Conservation (phyloP, 805 yeast species). For the Yarrowia bubula region DNA sequence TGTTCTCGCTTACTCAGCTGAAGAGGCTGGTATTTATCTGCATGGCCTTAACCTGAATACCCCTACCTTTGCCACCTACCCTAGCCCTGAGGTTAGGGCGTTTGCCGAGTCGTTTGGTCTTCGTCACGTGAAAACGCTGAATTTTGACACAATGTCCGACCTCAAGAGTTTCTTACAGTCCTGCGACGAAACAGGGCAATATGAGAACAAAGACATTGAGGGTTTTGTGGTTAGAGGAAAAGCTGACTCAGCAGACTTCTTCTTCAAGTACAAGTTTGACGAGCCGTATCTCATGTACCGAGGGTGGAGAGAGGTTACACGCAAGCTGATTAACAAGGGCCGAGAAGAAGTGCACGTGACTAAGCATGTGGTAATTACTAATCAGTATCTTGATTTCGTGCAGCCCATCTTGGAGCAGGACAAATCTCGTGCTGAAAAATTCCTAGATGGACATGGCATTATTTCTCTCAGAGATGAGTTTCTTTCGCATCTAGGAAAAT, state of each 20-base stretch:
- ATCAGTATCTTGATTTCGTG: constrained; percentile 66
- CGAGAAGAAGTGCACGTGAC: constrained; percentile 33
- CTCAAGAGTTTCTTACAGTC: constrained; percentile 54
- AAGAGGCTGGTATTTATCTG: constrained; percentile 75
- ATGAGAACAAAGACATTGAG: constrained; percentile 71
- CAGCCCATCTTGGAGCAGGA: constrained; percentile 53
- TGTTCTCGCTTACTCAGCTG: constrained; percentile 66
- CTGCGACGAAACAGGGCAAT: constrained; percentile 65
- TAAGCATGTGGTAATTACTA: constrained; percentile 39
- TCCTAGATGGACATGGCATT: constrained; percentile 62
- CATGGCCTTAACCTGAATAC: constrained; percentile 83
- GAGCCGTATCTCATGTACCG: constrained; percentile 92
- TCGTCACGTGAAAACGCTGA: constrained; percentile 45
- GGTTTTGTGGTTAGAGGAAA: constrained; percentile 88
- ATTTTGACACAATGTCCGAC: constrained; percentile 42
- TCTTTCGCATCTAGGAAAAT: constrained; percentile 50
- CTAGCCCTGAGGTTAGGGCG: constrained; percentile 55
- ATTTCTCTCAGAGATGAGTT: constrained; percentile 69
- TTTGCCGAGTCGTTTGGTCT: constrained; percentile 75
- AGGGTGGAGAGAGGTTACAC: constrained; percentile 85
- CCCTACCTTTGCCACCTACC: constrained; percentile 60
- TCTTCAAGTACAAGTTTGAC: constrained; percentile 91
- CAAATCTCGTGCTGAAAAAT: constrained; percentile 48
- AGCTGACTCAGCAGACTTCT: constrained; percentile 48
- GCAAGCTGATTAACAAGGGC: constrained; percentile 38